Base-by-base conservation (phyloP, 1,284 basidiomycete genomes). In the Hemileccinum hortonii region DNA sequence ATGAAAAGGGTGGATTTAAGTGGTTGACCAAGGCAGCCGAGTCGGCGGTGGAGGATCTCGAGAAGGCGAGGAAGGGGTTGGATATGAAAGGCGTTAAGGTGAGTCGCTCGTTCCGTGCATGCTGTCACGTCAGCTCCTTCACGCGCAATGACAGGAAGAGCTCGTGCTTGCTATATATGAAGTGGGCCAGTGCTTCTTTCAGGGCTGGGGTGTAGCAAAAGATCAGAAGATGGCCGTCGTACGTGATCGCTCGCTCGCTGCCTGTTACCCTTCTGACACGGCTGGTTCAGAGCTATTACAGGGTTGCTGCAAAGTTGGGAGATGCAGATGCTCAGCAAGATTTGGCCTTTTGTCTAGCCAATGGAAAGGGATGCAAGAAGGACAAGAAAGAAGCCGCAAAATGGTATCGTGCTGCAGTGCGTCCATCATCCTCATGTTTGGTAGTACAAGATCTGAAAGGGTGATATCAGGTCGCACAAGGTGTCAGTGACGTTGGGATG, bases 151-250 rank as follows among this genome's bases (percentile, higher is more conserved):
- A 16, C 38, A 89, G 82, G 82, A 78, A 35, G 93, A 95, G 69
- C 78, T 96, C 11, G 86, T 94, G 35, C 76, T 95, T 26, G 91
- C 92, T 3, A 90, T 95, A 43, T 93, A 94, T 65, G 93, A 96
- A 72, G 88, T 96, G 7, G 93, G 90, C 2, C 90, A 93, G 68
- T 94, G 92, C 66, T 94, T 93, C 70, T 91, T 90, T 67, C 89
- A 91, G 56, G 93, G 93, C 1, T 95, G 93, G 91, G 93, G 92
- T 6, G 84, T 92, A 14, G 71, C 76, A 48, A 91, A 91, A 70
- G 92, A 95, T 70, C 87, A 87, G 72, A 87, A 85, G 74, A 91
- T 92, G 87, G 90, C 84, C 14, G 83, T 91, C 44, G 86, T 87
- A 63, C 50, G 86, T 82, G 11, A 38, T 49, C 16, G 47, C 21